These are phyloP conservation scores for Sapria himalayana DNA, from an alignment of 345 rosid genomes.

Conservation along the genomic window DNA sequence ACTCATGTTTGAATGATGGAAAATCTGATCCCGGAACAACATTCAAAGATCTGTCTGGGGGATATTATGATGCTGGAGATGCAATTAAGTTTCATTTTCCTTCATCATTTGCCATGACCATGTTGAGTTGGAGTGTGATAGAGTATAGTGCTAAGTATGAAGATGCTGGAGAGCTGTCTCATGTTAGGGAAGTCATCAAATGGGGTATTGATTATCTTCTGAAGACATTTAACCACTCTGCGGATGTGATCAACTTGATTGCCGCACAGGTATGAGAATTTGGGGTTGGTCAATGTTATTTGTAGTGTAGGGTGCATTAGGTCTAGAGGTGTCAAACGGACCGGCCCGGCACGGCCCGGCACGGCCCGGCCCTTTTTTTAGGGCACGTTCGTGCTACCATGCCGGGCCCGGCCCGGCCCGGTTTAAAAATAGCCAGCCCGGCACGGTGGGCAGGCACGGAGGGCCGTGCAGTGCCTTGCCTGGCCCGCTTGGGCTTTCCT, in stretches of 20 bases:
- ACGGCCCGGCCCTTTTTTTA: too few relatives aligned
- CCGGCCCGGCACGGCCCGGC: too few relatives aligned
- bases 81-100: conserved; percentile 90
- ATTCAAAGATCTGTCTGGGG: conserved; percentile 63
- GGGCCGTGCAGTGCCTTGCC: too few relatives aligned
- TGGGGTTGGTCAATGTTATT: too few relatives aligned
- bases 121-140: conserved; percentile 97
- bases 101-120: conserved; percentile 70
- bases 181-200: conserved; percentile 73
- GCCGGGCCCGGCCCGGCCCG: too few relatives aligned
- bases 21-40: conserved; percentile 24
- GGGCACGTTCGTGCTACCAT: too few relatives aligned
- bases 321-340: too few relatives aligned
- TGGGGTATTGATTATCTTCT: conserved; percentile 92
- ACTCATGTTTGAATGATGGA: conserved; percentile 62
- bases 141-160: conserved; percentile 86
- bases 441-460: too few relatives aligned
- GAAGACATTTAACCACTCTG: conserved; percentile 64
- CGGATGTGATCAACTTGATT: conserved; percentile 41
- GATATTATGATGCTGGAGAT: conserved; percentile 90
- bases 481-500: too few relatives aligned
- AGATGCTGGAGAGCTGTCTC: conserved; percentile 80
- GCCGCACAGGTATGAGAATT: conserved; percentile 40
- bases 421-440: too few relatives aligned
- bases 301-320: too few relatives aligned